Percentiles rank a stretch among this genome's conserved stretches.
Evolutionary conservation across 2,329 filamentous ascomycete species (phyloP).

Genomic region (Teratosphaeria gauchensis): DNA sequence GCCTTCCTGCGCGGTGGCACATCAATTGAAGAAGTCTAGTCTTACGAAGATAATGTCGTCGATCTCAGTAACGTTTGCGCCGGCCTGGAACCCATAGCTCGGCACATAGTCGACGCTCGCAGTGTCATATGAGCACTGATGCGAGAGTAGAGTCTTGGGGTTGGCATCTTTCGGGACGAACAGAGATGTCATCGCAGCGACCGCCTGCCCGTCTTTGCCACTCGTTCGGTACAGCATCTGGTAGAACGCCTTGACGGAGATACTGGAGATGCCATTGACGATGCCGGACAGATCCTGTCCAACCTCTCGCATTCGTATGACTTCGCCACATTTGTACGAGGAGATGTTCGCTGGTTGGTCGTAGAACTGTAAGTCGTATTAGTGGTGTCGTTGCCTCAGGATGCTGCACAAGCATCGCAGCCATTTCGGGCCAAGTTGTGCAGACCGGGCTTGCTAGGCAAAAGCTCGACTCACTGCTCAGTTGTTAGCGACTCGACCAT

Average conservation of each 20-base stretch:
- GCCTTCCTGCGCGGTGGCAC: neutral
- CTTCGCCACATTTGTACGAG: neutral
- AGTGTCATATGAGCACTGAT: constrained; percentile 20
- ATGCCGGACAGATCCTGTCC: neutral
- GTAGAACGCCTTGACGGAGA: constrained; percentile 4
- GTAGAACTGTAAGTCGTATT: neutral
- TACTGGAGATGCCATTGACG: neutral
- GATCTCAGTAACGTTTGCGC: neutral
- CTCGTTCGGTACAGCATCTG: constrained; percentile 11
- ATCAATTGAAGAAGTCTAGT: neutral
- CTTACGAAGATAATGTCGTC: neutral
- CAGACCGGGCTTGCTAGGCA: no score
- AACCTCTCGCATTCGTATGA: neutral
- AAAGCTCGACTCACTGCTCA: neutral
- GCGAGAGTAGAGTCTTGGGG: constrained; percentile 7
- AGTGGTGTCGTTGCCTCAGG: neutral
- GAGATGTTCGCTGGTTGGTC: neutral
- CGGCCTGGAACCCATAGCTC: constrained; percentile 21
- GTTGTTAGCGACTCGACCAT: neutral
- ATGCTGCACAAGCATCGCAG: no score
- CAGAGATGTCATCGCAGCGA: constrained; percentile 8
- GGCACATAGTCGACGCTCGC: constrained; percentile 30
- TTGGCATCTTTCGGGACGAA: constrained; percentile 7
- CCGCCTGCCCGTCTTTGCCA: constrained; percentile 3
- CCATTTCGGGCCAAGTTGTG: no score